Evolutionary conservation across 1,284 basidiomycete genomes (phyloP).

Genomic region (Rhodotorula mucilaginosa): DNA sequence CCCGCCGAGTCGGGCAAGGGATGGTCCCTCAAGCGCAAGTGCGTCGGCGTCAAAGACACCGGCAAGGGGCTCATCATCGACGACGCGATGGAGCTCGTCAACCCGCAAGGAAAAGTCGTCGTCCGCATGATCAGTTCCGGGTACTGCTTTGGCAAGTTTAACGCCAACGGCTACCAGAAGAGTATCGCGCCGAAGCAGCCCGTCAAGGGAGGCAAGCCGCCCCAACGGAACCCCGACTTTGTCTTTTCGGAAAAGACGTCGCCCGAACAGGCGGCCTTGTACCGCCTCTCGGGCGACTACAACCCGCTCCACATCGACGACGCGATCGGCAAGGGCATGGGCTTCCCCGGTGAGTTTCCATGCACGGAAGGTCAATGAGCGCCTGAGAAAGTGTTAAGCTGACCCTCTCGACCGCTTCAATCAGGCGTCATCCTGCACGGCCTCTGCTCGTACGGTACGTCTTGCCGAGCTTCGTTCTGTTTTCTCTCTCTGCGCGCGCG

Average conservation of each 20-base stretch:
- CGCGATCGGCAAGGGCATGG: constrained; percentile 52
- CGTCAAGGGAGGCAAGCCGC: constrained; percentile 61
- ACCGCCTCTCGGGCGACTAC: constrained; percentile 71
- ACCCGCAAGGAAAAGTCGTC: constrained; percentile 63
- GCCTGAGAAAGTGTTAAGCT: not conserved
- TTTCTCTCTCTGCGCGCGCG: not conserved
- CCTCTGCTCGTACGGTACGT: constrained; percentile 48
- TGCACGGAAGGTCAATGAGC: not conserved
- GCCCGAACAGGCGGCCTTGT: constrained; percentile 70
- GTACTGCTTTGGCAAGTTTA: constrained; percentile 57
- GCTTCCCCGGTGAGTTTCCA: constrained; percentile 62
- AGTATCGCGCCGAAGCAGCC: constrained; percentile 63
- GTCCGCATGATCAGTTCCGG: constrained; percentile 48
- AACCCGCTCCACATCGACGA: constrained; percentile 76
- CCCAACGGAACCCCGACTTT: constrained; percentile 64
- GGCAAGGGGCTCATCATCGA: constrained; percentile 75
- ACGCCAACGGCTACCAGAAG: constrained; percentile 61
- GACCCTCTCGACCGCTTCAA: not conserved
- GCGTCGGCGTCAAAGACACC: constrained; percentile 69
- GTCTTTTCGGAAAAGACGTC: constrained; percentile 66
- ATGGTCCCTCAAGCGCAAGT: constrained; percentile 63
- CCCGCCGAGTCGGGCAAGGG: constrained; percentile 60
- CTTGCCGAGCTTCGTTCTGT: not conserved
- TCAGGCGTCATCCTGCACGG: constrained; percentile 66
- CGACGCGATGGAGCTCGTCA: constrained; percentile 61